Conservation (phyloP, 352 stramenopile genomes). For the Phytopythium chamaehyphon region DNA sequence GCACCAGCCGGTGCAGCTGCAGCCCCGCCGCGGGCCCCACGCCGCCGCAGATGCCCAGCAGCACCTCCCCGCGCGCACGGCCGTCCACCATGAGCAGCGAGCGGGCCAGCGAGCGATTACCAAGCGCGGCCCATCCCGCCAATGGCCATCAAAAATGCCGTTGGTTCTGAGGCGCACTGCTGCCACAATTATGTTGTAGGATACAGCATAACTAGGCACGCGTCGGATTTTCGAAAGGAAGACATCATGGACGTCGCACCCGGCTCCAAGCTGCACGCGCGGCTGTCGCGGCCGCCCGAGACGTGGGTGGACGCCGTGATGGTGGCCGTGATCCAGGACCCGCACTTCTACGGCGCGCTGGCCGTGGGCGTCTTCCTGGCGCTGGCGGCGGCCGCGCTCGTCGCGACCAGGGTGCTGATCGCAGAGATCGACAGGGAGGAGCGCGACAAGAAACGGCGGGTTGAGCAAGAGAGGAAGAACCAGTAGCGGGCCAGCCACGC, state of each 20-base stretch:
- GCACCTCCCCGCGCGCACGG: conserved; percentile 17
- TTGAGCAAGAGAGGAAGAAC: conserved; percentile 19
- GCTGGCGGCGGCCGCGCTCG: conserved; percentile 46
- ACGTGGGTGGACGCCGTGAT: conserved; percentile 65
- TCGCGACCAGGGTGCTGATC: conserved; percentile 56
- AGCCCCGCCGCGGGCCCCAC: conserved; percentile 64
- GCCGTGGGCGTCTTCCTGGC: conserved; percentile 36
- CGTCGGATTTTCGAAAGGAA: too few relatives aligned
- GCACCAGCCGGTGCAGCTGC: conserved; percentile 68
- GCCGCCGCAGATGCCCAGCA: conserved; percentile 73
- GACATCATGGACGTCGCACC: conserved; percentile 8
- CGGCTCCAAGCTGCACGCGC: conserved; percentile 30
- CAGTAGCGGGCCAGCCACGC: neutral
- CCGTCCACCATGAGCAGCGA: neutral
- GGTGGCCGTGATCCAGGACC: conserved; percentile 54
- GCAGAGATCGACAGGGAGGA: conserved; percentile 56
- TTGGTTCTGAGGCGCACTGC: conserved; percentile 2
- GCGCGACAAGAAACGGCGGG: conserved; percentile 10
- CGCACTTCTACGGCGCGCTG: conserved; percentile 51
- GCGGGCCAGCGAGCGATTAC: neutral
- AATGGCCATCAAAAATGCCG: neutral
- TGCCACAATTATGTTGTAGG: neutral
- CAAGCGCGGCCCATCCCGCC: neutral
- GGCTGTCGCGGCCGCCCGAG: conserved; percentile 48
- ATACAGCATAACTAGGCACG: neutral